These are phyloP conservation scores for Neopestalotiopsis rosae DNA, from an alignment of 2,329 filamentous ascomycete species.

Conservation along the genomic window DNA sequence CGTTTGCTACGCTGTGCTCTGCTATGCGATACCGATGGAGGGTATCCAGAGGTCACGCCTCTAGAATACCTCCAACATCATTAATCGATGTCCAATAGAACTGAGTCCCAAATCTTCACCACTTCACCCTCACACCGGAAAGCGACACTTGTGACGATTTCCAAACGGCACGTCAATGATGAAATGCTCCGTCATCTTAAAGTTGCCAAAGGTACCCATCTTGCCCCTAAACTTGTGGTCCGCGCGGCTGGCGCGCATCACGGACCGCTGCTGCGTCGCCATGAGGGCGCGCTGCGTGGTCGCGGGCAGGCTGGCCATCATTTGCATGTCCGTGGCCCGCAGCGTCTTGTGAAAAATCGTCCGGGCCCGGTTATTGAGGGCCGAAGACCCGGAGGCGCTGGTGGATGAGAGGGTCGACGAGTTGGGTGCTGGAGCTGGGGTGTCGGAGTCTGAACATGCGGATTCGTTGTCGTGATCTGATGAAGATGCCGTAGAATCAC, in stretches of 20 bases:
- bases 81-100: not conserved
- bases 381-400: not conserved
- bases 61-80: no score
- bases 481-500: not conserved
- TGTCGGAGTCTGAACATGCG: not conserved
- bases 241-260: conserved; percentile 6
- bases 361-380: not conserved
- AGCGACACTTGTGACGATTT: conserved; percentile 13
- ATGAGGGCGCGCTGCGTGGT: conserved; percentile 13
- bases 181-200: conserved; percentile 16
- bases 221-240: conserved; percentile 17
- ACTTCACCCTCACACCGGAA: not conserved
- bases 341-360: not conserved
- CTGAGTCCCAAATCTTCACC: not conserved
- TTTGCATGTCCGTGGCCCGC: conserved; percentile 16
- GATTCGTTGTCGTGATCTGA: not conserved
- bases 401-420: not conserved
- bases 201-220: conserved; percentile 19
- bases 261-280: conserved; percentile 9
- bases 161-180: conserved; percentile 18
- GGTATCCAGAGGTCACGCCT: no score
- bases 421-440: not conserved
- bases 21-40: no score
- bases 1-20: no score
- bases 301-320: conserved; percentile 12